A percentile compares a stretch with the other conserved stretches of the same genome.
These are phyloP conservation scores for Phialophora tarda DNA, from an alignment of 2,329 filamentous ascomycete species.

Conservation along the genomic window DNA sequence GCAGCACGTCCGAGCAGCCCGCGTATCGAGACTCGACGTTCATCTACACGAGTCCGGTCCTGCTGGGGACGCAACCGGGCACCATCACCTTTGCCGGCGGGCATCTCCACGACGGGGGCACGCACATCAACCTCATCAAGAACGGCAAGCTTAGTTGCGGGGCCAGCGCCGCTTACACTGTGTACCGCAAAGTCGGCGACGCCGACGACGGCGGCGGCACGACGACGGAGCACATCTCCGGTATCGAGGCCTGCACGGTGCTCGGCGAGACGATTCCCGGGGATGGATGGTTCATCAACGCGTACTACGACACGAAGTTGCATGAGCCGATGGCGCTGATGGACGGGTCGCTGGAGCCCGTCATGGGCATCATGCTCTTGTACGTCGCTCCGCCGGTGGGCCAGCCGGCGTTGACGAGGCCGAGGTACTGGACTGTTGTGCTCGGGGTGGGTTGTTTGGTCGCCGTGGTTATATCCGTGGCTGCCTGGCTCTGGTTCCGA, in stretches of 20 bases:
- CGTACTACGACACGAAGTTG: constrained; percentile 24
- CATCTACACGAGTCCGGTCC: constrained; percentile 16
- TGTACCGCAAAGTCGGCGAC: constrained; percentile 1
- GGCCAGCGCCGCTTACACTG: constrained; percentile 12
- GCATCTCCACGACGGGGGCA: constrained; percentile 31
- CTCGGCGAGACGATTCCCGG: not conserved
- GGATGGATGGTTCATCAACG: constrained; percentile 23
- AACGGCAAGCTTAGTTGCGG: constrained; percentile 21
- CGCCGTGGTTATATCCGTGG: not conserved
- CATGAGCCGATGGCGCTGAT: constrained; percentile 25
- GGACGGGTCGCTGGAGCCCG: constrained; percentile 27
- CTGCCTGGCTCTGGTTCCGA: constrained; percentile 11
- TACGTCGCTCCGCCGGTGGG: constrained; percentile 13
- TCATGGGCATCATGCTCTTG: constrained; percentile 29
- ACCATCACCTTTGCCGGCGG: constrained; percentile 20
- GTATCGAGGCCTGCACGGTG: constrained; percentile 17
- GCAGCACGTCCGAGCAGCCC: constrained; percentile 14
- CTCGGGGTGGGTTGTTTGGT: constrained; percentile 5
- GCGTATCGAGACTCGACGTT: constrained; percentile 20
- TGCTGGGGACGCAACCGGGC: constrained; percentile 4
- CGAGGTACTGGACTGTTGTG: constrained; percentile 9
- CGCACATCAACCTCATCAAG: constrained; percentile 23
- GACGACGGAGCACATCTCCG: constrained; percentile 23
- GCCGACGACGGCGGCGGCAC: not conserved
- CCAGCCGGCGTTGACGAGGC: not conserved